Evolutionary conservation across 1,284 basidiomycete species (phyloP), one percentile per base, ranked within the genome.

Genomic region (Microbotryum intermedium): DNA sequence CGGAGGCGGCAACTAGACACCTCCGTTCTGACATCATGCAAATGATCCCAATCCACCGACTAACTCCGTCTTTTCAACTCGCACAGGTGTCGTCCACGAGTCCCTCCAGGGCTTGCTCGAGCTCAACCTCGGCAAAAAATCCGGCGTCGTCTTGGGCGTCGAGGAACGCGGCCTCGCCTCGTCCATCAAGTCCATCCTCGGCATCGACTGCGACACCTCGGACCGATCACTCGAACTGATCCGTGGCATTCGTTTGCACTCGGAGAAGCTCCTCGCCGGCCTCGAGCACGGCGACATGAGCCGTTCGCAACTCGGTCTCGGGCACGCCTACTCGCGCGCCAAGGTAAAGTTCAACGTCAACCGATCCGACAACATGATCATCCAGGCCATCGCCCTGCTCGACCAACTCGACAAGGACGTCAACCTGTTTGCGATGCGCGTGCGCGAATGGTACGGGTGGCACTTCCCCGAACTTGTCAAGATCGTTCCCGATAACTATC

Each of bases 331-430:
- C 81, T 97, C 92, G 34, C 87, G 94, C 69, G 88, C 93, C 61
- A 98, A 98, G 76, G 88, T 98, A 71, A 97, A 97, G 79, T 98
- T 98, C 85, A 98, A 98, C 80, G 94, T 97, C 70, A 97, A 98
- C 83, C 83, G 94, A 68, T 86, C 90, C 66, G 94, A 99, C 80
- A 99, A 98, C 81, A 99, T 99, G 94, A 98, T 99, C 79, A 98
- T 98, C 73, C 95, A 98, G 78, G 94, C 94, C 57, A 97, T 98
- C 73, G 89, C 94, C 1, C 85, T 97, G 58, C 88, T 97, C 72
- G 94, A 98, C 79, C 93, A 97, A 74, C 87, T 98, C 74, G 94
- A 98, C 83, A 98, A 97, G 81, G 94, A 98, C 76, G 92, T 98
- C 75, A 98, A 98, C 80, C 85, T 94, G 28, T 97, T 98, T 75